Evolutionary conservation across 305 asterid species (phyloP), one percentile per base, ranked within the genome.

Genomic region (Striga hermonthica): DNA sequence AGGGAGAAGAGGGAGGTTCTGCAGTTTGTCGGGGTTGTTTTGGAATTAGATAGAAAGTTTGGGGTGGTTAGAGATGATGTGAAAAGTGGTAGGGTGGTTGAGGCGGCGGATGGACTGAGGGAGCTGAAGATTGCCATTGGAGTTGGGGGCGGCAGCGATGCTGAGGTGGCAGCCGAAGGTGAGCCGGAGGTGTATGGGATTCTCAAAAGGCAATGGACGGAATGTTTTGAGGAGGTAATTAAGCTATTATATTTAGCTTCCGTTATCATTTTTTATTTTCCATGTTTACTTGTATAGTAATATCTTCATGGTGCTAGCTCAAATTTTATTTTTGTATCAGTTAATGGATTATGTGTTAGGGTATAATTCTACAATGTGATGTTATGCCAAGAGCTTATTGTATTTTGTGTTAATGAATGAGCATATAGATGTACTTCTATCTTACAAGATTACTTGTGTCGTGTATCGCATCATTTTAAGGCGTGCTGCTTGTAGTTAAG

Each of bases 191-290:
- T 83, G 41, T 87, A 81, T 47, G 82, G 80, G 41, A 57, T 92
- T 62, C 80, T 92, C 43, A 83, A 79, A 63, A 81, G 81, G 70
- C 85, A 84, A 64, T 89, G 97, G 98, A 45, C 57, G 53, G 83
- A 79, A 41, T 83, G 95, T 67, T 92, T 84, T 60, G 97, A 89
- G 60, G 84, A 87, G 95, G 97, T 92, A 74, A 44, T 57, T 52
- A 13, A 6, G 69, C 66, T 35, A 10, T 52, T 35, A 44, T 12
- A 6, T 60, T 49, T 65, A 41, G 4, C 22, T 16, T 22, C 2
- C 31, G 9, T 48, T 28, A 7, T 41, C 10, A 41, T 41, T 5
- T 41, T 5, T 41, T 41, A 41, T 41, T 5, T 4, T 41, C 10
- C 10, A 36, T 43, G 13, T 44, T 37, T 62, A 9, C 44, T 28